Evolutionary conservation across 2,329 filamentous ascomycete genomes (phyloP).

Genomic region (Amylocarpus encephaloides): DNA sequence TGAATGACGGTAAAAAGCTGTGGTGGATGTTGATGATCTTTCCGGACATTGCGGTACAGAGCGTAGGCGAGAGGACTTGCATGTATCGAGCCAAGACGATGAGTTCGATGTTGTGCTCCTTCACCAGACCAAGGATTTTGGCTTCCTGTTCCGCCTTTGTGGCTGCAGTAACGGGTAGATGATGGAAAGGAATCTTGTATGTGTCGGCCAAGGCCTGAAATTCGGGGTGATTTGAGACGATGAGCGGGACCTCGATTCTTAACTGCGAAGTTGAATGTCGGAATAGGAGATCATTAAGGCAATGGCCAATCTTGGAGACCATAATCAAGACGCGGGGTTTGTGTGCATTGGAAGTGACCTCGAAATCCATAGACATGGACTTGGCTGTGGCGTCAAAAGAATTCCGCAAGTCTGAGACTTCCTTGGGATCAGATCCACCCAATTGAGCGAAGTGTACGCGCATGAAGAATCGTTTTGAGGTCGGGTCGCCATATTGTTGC

Average conservation of each 20-base stretch:
- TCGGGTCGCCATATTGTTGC: conserved; percentile 75
- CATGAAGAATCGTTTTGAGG: conserved; percentile 78
- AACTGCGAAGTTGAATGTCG: conserved; percentile 69
- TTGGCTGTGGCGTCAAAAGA: conserved; percentile 56
- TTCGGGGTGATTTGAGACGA: conserved; percentile 78
- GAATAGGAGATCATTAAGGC: conserved; percentile 78
- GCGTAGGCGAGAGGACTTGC: conserved; percentile 71
- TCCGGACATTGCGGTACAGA: conserved; percentile 74
- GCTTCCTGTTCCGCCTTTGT: conserved; percentile 70
- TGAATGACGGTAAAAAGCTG: conserved; percentile 79
- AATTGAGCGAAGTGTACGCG: conserved; percentile 72
- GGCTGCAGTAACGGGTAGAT: conserved; percentile 72
- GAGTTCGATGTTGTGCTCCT: conserved; percentile 65
- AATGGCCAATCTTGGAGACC: conserved; percentile 86
- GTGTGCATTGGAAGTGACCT: conserved; percentile 59
- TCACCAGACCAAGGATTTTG: conserved; percentile 64
- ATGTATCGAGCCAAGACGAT: conserved; percentile 81
- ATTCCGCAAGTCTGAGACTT: conserved; percentile 44
- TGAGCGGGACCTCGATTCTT: conserved; percentile 64
- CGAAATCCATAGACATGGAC: conserved; percentile 63
- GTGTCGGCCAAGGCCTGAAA: conserved; percentile 61
- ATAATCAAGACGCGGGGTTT: conserved; percentile 78
- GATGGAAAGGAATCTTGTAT: conserved; percentile 74
- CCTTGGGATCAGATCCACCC: conserved; percentile 31
- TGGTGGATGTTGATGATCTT: conserved; percentile 92